phyloP scores from a whole-genome alignment of 768 basidiomycete genomes.

The Hygrocybe coccinea region DNA sequence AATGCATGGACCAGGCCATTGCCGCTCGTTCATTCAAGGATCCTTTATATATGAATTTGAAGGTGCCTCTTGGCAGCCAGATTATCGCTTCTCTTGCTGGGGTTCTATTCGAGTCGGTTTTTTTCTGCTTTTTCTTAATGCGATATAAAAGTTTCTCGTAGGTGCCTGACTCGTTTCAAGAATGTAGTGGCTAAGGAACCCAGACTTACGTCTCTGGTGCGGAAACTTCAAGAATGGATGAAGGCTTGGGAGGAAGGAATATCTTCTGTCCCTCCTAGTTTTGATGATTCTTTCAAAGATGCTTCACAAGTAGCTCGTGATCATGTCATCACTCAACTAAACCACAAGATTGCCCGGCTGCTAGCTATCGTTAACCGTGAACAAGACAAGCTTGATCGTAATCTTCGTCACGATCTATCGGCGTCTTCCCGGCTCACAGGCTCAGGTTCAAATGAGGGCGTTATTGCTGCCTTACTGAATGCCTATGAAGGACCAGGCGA shows the following conservation, averaged over 20 bases:
- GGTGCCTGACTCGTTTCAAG: conserved; percentile 57
- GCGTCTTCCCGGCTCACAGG: not conserved
- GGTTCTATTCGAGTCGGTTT: conserved; percentile 49
- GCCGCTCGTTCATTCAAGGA: conserved; percentile 36
- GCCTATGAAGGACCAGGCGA: conserved; percentile 55
- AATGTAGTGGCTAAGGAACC: conserved; percentile 46
- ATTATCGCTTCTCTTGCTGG: conserved; percentile 44
- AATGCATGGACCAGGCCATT: conserved; percentile 37
- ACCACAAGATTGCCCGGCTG: conserved; percentile 31
- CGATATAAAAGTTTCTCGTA: conserved; percentile 17
- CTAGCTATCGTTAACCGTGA: conserved; percentile 51
- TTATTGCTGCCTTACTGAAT: conserved; percentile 35
- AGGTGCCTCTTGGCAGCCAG: conserved; percentile 33
- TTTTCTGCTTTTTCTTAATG: conserved; percentile 15
- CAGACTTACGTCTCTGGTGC: conserved; percentile 36
- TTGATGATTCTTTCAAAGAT: conserved; percentile 41
- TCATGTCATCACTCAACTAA: conserved; percentile 35
- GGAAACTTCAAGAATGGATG: conserved; percentile 42
- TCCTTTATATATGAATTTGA: conserved; percentile 2
- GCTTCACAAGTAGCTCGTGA: conserved; percentile 29
- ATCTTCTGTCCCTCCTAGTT: conserved; percentile 33
- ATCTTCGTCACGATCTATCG: conserved; percentile 14
- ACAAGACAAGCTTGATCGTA: conserved; percentile 29
- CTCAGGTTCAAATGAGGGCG: conserved; percentile 24
- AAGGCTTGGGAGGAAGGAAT: conserved; percentile 45